Percentiles rank a stretch among this genome's conserved stretches.
Evolutionary conservation across 2,329 filamentous ascomycete species (phyloP).

Genomic region (Aureobasidium sp.): DNA sequence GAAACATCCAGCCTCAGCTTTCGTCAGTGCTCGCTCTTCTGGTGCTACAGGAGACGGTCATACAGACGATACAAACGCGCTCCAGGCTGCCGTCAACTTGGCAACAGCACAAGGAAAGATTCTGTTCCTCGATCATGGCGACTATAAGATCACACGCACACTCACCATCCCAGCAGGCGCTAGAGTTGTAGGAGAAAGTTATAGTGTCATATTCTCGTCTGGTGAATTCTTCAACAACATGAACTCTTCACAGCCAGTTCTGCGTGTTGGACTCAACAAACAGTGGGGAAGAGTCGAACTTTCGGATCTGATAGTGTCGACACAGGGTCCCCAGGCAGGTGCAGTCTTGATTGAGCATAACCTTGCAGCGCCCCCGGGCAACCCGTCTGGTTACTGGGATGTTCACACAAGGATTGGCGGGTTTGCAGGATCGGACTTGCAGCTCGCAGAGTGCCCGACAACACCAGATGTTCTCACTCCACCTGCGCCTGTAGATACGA

Average conservation of each 20-base stretch:
- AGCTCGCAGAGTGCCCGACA: slow-evolving; percentile 34
- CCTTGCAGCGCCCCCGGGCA: slow-evolving; percentile 37
- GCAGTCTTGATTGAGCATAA: slow-evolving; percentile 42
- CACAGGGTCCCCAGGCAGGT: slow-evolving; percentile 37
- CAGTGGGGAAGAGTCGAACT: slow-evolving; percentile 45
- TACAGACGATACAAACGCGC: slow-evolving; percentile 51
- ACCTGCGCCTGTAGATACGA: slow-evolving; percentile 25
- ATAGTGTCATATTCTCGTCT: slow-evolving; percentile 48
- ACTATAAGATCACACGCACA: slow-evolving; percentile 54
- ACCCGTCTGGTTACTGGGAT: slow-evolving; percentile 39
- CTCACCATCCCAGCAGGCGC: slow-evolving; percentile 54
- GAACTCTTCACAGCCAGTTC: slow-evolving; percentile 38
- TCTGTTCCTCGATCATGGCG: slow-evolving; percentile 67
- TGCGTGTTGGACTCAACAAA: slow-evolving; percentile 43
- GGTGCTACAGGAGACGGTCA: slow-evolving; percentile 44
- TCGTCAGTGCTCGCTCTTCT: slow-evolving; percentile 36
- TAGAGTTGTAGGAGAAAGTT: slow-evolving; percentile 53
- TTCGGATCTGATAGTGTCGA: slow-evolving; percentile 45
- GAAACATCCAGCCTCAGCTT: slow-evolving; percentile 26
- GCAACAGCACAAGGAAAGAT: slow-evolving; percentile 44
- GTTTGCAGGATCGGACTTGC: slow-evolving; percentile 24
- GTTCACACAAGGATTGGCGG: slow-evolving; percentile 29
- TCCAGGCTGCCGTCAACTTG: slow-evolving; percentile 48
- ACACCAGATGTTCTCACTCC: slow-evolving; percentile 29
- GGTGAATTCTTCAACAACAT: slow-evolving; percentile 43